Evolutionary conservation across 2,329 filamentous ascomycete species (phyloP).

Genomic region (Aureobasidium namibiae): DNA sequence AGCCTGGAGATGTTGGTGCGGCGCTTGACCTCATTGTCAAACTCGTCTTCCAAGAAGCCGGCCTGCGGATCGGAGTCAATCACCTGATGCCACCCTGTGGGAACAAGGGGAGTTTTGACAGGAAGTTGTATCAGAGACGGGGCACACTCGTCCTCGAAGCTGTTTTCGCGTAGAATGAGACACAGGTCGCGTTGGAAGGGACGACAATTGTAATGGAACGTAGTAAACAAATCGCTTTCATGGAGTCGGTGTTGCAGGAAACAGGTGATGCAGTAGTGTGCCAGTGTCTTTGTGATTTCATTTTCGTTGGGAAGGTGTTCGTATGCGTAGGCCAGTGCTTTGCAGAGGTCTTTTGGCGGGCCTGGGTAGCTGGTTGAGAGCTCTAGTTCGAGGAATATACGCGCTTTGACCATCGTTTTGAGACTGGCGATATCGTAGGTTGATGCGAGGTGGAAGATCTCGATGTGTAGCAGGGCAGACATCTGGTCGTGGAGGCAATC

Average conservation of each 20-base stretch:
- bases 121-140: slow-evolving; percentile 25
- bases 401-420: slow-evolving; percentile 30
- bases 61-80: neutral
- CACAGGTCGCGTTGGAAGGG: slow-evolving; percentile 35
- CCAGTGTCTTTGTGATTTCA: slow-evolving; percentile 30
- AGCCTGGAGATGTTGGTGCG: slow-evolving; percentile 4
- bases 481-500: slow-evolving; percentile 19
- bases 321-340: slow-evolving; percentile 29
- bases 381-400: slow-evolving; percentile 32
- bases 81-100: neutral
- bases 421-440: slow-evolving; percentile 34
- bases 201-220: slow-evolving; percentile 28
- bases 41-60: neutral
- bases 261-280: slow-evolving; percentile 35
- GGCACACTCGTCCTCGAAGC: slow-evolving; percentile 31
- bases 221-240: slow-evolving; percentile 28
- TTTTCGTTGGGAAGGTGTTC: slow-evolving; percentile 20
- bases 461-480: slow-evolving; percentile 32
- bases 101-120: slow-evolving; percentile 16
- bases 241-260: slow-evolving; percentile 31
- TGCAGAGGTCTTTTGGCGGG: slow-evolving; percentile 32
- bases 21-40: neutral
- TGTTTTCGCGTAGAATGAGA: slow-evolving; percentile 28
- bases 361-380: slow-evolving; percentile 30
- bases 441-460: slow-evolving; percentile 33